These are phyloP conservation scores for Musa acuminata DNA, from an alignment of 176 grass and related monocot genomes.

Conservation along the genomic window DNA sequence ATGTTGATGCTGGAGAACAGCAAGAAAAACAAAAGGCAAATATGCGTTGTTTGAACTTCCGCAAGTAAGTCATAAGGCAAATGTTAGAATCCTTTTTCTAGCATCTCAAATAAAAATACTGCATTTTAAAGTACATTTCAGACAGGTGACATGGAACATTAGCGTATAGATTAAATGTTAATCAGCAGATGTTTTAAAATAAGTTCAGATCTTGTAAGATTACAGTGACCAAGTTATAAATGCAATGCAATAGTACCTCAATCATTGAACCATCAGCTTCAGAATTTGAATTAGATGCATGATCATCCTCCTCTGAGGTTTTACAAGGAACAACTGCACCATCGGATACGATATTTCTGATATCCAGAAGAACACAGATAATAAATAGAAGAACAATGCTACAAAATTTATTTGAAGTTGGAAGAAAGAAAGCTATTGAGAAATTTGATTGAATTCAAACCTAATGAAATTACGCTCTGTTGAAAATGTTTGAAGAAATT, in stretches of 20 bases:
- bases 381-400: neutral
- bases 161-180: neutral
- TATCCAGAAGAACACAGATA: neutral
- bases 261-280: conserved; percentile 24
- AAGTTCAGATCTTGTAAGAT: neutral
- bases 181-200: neutral
- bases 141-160: neutral
- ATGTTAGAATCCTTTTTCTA: neutral
- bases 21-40: neutral
- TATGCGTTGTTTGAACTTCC: neutral
- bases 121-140: neutral
- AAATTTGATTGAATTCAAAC: conserved; percentile 11
- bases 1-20: neutral
- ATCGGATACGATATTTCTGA: conserved; percentile 25
- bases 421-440: neutral
- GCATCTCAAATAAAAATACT: neutral
- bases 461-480: conserved; percentile 54
- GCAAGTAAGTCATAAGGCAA: neutral
- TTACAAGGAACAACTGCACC: conserved; percentile 21
- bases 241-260: conserved; percentile 31
- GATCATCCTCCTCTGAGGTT: conserved; percentile 17
- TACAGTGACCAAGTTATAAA: neutral
- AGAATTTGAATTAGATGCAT: conserved; percentile 12
- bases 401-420: neutral
- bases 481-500: conserved; percentile 75